Evolutionary conservation across 192 early-diverging fungal species (phyloP), one percentile per base, ranked within the genome.

Genomic region (Linderina pennispora): DNA sequence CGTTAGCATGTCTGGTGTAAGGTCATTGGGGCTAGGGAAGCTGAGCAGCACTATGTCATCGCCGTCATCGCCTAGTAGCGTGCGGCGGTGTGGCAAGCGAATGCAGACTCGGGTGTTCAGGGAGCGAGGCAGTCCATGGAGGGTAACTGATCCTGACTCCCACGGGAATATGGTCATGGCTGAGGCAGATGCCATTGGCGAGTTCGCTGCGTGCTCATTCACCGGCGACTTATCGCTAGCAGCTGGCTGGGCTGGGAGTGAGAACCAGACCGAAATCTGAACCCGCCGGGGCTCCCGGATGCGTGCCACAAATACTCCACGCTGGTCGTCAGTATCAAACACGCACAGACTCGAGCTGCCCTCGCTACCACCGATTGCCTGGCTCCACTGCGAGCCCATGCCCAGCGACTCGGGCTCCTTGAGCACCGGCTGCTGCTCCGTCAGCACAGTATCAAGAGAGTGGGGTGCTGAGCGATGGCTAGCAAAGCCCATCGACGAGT

Each of bases 401-500:
- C 28, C 9, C 4, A 23, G 25, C 43, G n/a, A 17, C 43, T 17
- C 15, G 24, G 37, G 3, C n/a, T n/a, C n/a, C n/a, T n/a, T n/a
- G n/a, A n/a, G n/a, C n/a, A n/a, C n/a, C n/a, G n/a, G n/a, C n/a
- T n/a, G n/a, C n/a, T n/a, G n/a, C n/a, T n/a, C n/a, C n/a, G n/a
- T n/a, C n/a, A n/a, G n/a, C n/a, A n/a, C n/a, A n/a, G n/a, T n/a
- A n/a, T n/a, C n/a, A n/a, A n/a, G n/a, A n/a, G n/a, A n/a, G n/a
- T n/a, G n/a, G n/a, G n/a, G n/a, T n/a, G n/a, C n/a, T n/a, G n/a
- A n/a, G n/a, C n/a, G n/a, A n/a, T n/a, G n/a, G n/a, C n/a, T 35
- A 25, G 38, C 43, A 39, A 54, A 42, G 13, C 36, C 52, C 52
- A 54, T 54, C 22, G 52, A 44, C 43, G 52, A 54, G 43, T 38